Conservation (phyloP, 2,329 filamentous ascomycete genomes). For the Cytospora mali region DNA sequence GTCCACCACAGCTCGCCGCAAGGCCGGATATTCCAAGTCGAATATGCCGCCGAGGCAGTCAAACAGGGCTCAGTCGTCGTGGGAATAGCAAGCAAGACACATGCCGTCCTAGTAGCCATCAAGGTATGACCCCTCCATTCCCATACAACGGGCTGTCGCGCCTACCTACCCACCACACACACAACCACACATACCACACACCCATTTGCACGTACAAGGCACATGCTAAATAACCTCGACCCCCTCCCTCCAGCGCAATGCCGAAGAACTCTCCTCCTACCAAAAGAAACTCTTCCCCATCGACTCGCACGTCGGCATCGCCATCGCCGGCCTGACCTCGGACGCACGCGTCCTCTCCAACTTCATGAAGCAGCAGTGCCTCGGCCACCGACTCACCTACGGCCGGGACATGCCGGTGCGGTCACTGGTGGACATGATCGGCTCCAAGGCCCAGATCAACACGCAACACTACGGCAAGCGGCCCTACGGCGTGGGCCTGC, state of each 20-base stretch:
- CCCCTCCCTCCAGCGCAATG: constrained; percentile 73
- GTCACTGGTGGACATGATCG: constrained; percentile 87
- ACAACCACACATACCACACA: neutral
- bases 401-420: constrained; percentile 90
- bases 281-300: constrained; percentile 99
- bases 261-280: constrained; percentile 98
- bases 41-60: constrained; percentile 97
- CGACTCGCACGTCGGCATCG: constrained; percentile 93
- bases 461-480: constrained; percentile 97
- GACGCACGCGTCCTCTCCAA: constrained; percentile 99
- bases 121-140: constrained; percentile 65
- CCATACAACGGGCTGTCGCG: constrained; percentile 14
- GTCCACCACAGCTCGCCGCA: constrained; percentile 78
- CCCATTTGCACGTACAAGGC: neutral
- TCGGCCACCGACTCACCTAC: constrained; percentile 93
- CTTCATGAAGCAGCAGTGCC: constrained; percentile 99
- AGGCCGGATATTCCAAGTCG: constrained; percentile 98
- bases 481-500: constrained; percentile 90
- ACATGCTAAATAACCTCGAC: constrained; percentile 15
- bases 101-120: constrained; percentile 91
- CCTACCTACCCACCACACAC: constrained; percentile 9
- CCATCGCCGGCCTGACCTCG: constrained; percentile 94
- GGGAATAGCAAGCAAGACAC: constrained; percentile 95
- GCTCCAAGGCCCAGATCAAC: constrained; percentile 95
- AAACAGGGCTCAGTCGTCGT: constrained; percentile 99